phyloP scores from a whole-genome alignment of 495 filamentous ascomycete species.

The Trichoderma virens region DNA sequence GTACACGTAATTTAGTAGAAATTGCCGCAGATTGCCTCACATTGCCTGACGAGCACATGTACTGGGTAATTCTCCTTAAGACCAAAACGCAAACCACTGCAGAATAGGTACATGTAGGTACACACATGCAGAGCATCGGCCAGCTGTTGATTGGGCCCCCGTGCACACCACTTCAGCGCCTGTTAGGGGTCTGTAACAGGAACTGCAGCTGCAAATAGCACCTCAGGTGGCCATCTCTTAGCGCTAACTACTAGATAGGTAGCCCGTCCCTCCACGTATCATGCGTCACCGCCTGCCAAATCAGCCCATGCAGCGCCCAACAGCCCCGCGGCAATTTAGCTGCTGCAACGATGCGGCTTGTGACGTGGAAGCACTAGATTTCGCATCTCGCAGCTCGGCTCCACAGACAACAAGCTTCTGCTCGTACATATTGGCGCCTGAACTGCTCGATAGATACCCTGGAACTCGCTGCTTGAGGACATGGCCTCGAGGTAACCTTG shows the following conservation, averaged over 20 bases:
- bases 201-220: background rate
- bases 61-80: no score
- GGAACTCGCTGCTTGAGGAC: background rate
- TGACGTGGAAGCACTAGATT: background rate
- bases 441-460: background rate
- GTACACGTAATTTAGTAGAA: no score
- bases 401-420: background rate
- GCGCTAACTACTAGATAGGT: background rate
- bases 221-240: background rate
- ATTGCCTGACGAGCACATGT: no score
- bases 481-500: background rate
- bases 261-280: background rate
- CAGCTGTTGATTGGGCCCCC: no score
- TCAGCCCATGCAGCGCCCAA: background rate
- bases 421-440: background rate
- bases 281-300: constrained; percentile 7
- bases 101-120: no score
- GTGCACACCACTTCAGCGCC: no score
- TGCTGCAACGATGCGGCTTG: background rate
- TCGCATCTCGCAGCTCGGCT: background rate
- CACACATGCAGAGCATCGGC: no score
- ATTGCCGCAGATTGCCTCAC: no score
- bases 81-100: no score
- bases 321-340: constrained; percentile 3
- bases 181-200: no score